Evolutionary conservation across 163 green algal genomes (phyloP).

Genomic region (Chlamydomonas reinhardtii): DNA sequence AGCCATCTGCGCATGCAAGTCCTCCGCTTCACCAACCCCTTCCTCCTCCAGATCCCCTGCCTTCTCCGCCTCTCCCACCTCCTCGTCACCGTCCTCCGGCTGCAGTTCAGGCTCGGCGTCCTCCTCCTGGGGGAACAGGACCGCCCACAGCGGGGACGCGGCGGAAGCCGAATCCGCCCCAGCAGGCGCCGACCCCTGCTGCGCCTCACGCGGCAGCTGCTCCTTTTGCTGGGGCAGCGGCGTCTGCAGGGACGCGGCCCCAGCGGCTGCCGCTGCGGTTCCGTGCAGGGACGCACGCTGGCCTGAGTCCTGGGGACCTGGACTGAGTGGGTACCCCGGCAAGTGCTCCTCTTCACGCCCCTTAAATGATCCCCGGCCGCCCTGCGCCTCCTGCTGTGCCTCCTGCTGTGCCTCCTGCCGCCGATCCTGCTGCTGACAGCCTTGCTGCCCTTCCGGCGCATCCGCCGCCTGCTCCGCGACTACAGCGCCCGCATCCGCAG

Average conservation of each 20-base stretch:
- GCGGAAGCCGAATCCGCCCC: neutral
- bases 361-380: too few relatives aligned
- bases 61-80: neutral
- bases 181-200: neutral
- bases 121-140: neutral
- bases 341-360: too few relatives aligned
- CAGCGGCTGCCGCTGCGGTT: too few relatives aligned
- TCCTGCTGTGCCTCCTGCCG: neutral
- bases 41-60: neutral
- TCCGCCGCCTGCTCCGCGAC: too few relatives aligned
- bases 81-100: neutral
- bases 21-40: neutral
- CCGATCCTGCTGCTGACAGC: too few relatives aligned
- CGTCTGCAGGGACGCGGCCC: too few relatives aligned
- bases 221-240: neutral
- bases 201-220: conserved; percentile 1
- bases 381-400: neutral
- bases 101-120: neutral
- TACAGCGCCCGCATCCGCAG: too few relatives aligned
- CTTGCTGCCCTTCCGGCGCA: too few relatives aligned
- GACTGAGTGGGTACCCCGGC: too few relatives aligned
- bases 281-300: neutral
- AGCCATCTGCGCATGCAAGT: neutral
- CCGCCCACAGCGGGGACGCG: conserved; percentile 7
- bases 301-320: too few relatives aligned